Evolutionary conservation across 257 asterid species (phyloP), one percentile per base, ranked within the genome.

Genomic region (Przewalskia tangutica): DNA sequence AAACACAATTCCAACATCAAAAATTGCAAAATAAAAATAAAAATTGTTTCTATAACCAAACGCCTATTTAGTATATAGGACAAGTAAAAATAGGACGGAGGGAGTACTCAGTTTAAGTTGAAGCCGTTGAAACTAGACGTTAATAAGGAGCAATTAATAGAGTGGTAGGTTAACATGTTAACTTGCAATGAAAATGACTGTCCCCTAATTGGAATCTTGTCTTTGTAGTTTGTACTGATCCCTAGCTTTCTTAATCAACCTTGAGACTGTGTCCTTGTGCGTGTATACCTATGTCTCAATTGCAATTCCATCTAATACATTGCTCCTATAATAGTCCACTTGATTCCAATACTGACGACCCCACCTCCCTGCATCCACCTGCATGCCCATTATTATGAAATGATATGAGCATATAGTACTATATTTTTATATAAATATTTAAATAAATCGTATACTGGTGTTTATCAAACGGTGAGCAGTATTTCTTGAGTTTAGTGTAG

Each of bases 161-260:
- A 34, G 50, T 65, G 78, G 56, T 56, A 71, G 36, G 76, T 80
- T 86, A 81, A 75, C 91, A 85, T 88, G 85, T 84, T 90, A 87
- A 85, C 81, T 89, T 91, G 91, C 88, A 82, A 88, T 83, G 88
- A 79, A 86, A 84, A 88, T 86, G 85, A 86, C 89, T 84, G 85
- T 85, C 85, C 79, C 81, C 77, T 76, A 83, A 85, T 86, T 76
- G 84, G 92, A 89, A 89, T 88, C 89, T 91, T 90, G 87, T 85
- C 90, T 85, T 81, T 87, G 32, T 27, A 27, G 32, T 36, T 76
- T 85, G 2, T 8, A 59, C 20, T 60, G 40, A 23, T 27, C 81
- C 83, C 17, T 73, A 16, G 75, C 79, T 46, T 76, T 85, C 66
- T 18, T 7, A 9, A 7, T 46, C 51, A 11, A 27, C 32, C 32